Evolutionary conservation across 2,329 filamentous ascomycete species (phyloP).

Genomic region (Chaetomium sp.): DNA sequence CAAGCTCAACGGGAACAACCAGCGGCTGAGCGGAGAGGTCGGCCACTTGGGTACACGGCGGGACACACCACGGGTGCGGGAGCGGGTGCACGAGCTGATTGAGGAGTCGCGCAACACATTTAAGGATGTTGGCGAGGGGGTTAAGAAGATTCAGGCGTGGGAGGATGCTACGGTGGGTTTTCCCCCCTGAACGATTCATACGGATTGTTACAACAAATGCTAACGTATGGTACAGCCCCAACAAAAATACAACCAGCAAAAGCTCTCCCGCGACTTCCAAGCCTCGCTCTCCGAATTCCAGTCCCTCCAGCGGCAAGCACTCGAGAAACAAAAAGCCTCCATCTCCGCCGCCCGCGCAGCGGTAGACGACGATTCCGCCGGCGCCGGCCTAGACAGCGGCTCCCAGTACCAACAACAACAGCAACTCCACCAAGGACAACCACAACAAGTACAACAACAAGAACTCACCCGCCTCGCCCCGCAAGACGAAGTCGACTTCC

Average conservation of each 20-base stretch:
- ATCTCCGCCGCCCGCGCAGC: constrained; percentile 76
- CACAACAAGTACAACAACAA: constrained; percentile 57
- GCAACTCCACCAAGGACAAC: constrained; percentile 57
- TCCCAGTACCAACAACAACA: constrained; percentile 25
- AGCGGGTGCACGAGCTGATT: constrained; percentile 80
- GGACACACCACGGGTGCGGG: constrained; percentile 83
- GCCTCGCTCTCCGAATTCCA: constrained; percentile 87
- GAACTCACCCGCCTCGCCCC: constrained; percentile 75
- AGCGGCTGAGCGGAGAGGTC: constrained; percentile 76
- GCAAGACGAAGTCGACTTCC: constrained; percentile 95
- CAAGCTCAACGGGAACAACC: constrained; percentile 79
- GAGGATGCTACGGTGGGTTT: constrained; percentile 67
- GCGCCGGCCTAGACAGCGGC: constrained; percentile 4
- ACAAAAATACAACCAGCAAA: constrained; percentile 94
- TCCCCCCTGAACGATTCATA: no score
- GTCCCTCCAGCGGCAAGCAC: constrained; percentile 75
- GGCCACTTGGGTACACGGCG: constrained; percentile 80
- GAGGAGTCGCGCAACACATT: constrained; percentile 83
- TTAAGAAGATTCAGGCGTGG: constrained; percentile 88
- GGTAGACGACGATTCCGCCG: constrained; percentile 51
- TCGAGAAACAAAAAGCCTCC: constrained; percentile 88
- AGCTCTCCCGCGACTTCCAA: constrained; percentile 89
- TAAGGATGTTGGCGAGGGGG: constrained; percentile 84
- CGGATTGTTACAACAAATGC: neutral
- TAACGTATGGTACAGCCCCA: constrained; percentile 57